phyloP scores from a whole-genome alignment of 495 filamentous ascomycete species.

The Podospora sp. region DNA sequence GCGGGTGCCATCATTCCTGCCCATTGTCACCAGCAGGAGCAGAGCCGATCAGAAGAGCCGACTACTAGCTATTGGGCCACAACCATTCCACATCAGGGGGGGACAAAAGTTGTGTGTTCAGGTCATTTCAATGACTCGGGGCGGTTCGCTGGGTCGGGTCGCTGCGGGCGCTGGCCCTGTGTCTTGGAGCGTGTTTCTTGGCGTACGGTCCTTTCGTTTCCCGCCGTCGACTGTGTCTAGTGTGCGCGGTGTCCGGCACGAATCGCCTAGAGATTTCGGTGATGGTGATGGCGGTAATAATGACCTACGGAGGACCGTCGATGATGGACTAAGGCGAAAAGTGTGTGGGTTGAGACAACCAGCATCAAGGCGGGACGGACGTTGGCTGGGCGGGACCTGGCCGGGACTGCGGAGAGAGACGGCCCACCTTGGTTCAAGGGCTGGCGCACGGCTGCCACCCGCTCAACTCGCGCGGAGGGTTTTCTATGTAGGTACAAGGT shows the following conservation, averaged over 20 bases:
- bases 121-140: constrained; percentile 30
- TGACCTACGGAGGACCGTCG: background rate
- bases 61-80: constrained; percentile 24
- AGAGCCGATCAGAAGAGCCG: constrained; percentile 29
- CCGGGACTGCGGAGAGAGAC: background rate
- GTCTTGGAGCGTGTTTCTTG: background rate
- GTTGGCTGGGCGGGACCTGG: background rate
- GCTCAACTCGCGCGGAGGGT: background rate
- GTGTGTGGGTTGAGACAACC: constrained; percentile 9
- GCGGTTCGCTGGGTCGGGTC: background rate
- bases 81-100: constrained; percentile 33
- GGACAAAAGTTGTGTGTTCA: constrained; percentile 22
- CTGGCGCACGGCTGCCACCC: background rate
- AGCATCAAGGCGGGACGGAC: background rate
- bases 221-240: background rate
- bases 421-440: background rate
- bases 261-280: background rate
- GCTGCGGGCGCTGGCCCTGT: background rate
- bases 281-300: constrained; percentile 1
- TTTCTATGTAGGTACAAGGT: background rate
- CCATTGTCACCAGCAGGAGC: constrained; percentile 53
- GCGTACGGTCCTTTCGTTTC: background rate
- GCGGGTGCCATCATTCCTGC: constrained; percentile 57
- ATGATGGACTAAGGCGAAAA: constrained; percentile 13
- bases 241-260: background rate